Percentiles rank a stretch among this genome's conserved stretches.
Evolutionary conservation across 176 grass and related monocot species (phyloP).

Genomic region (Phragmites australis): DNA sequence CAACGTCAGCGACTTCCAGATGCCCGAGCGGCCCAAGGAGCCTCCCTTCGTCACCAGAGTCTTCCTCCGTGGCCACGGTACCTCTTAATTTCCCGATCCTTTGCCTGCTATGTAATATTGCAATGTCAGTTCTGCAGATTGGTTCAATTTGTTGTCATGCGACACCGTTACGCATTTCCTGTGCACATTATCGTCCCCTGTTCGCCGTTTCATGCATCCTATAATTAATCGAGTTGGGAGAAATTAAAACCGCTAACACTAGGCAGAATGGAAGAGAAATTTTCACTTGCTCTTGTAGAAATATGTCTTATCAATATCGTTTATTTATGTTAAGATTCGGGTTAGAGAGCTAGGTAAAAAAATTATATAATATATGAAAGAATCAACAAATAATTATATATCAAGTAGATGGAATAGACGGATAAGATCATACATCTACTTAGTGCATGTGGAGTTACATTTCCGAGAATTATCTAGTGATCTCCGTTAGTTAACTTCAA

Average conservation of each 20-base stretch:
- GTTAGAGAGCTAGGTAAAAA: no score
- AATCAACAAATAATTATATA: no score
- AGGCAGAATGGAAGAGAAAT: no score
- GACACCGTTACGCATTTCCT: not conserved
- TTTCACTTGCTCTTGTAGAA: no score
- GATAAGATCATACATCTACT: no score
- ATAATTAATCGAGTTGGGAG: not conserved
- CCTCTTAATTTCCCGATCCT: not conserved
- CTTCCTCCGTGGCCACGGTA: constrained; percentile 62
- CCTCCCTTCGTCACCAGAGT: constrained; percentile 57
- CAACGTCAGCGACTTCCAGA: constrained; percentile 55
- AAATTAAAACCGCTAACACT: not conserved
- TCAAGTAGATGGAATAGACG: no score
- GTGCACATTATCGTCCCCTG: not conserved
- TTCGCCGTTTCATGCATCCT: not conserved
- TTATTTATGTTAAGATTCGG: no score
- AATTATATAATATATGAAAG: no score
- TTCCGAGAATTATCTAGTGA: not conserved
- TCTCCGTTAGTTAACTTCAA: not conserved
- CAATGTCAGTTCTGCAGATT: not conserved
- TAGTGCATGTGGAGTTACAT: no score
- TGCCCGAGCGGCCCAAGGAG: constrained; percentile 65
- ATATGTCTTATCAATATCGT: no score
- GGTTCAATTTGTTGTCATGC: not conserved
- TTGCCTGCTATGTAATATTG: not conserved